Base-by-base conservation (phyloP, 2,329 filamentous ascomycete species). In the Colletotrichum camelliae region DNA sequence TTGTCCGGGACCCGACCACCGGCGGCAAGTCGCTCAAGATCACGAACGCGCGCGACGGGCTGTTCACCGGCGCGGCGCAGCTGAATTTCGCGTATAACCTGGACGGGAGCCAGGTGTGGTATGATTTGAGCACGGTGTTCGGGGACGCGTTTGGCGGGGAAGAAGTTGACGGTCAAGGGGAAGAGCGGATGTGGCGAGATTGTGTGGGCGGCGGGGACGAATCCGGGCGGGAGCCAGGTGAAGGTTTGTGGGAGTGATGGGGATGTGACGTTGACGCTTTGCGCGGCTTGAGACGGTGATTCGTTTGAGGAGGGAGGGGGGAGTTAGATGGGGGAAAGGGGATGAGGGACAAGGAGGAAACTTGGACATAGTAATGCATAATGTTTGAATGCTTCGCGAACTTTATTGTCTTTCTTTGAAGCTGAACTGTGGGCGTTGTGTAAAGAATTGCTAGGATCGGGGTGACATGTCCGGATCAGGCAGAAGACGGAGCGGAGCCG, bases 1-100 rank as follows among this genome's bases (percentile, higher is more conserved):
- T 86, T 76, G 57, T 70, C 29, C 79, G 78, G 48, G 86, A 87
- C 80, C 80, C 84, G 58, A 71, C 78, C 33, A 84, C 84, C 5
- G 85, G 85, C 69, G 86, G 86, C 60, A 82, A 80, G 73, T 80
- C 84, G 33, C 79, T 87, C 77, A 87, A 87, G 79, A 79, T 86
- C 67, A 85, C 85, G 9, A 61, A 72, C 27, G 72, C 78, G 1
- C 67, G 79, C 31, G 81, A 86, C 76, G 85, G 85, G 52, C 81
- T 87, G 57, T 86, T 80, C 81, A 84, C 81, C 4, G 84, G 84
- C 75, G 81, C 82, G n/a, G 80, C 86, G 29, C 84, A 87, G 82
- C 84, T 82, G 78, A 81, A 83, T 76, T 86, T 84, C 62, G 85
- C 85, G 43, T 86, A 85, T 79, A 86, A 78, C 79, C 82, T 87